phyloP scores from a whole-genome alignment of 176 grass and related monocot genomes.

The Hordeum vulgare region MorexV3_pseudomolecules_assembly NC_058522.1:398034317-398034816 shows the following conservation, averaged over 20 bases:
- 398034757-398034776: background rate
- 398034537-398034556: background rate
- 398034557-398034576: background rate
- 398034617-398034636: background rate
- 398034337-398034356: too few relatives aligned
- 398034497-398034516: too few relatives aligned
- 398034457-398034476: too few relatives aligned
- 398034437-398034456: too few relatives aligned
- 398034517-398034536: background rate
- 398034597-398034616: background rate
- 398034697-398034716: background rate
- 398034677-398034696: background rate
- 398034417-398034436: too few relatives aligned
- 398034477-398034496: too few relatives aligned
- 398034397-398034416: too few relatives aligned
- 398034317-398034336: too few relatives aligned
- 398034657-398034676: background rate
- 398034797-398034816: too few relatives aligned
- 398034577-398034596: background rate
- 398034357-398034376: too few relatives aligned
- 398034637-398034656: background rate
- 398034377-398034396: too few relatives aligned
- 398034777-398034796: too few relatives aligned
- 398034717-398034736: background rate
- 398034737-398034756: background rate